Evolutionary conservation across 441 rosid species (phyloP), one percentile per base, ranked within the genome.

Genomic region (Cnidoscolus chayamansa): DNA sequence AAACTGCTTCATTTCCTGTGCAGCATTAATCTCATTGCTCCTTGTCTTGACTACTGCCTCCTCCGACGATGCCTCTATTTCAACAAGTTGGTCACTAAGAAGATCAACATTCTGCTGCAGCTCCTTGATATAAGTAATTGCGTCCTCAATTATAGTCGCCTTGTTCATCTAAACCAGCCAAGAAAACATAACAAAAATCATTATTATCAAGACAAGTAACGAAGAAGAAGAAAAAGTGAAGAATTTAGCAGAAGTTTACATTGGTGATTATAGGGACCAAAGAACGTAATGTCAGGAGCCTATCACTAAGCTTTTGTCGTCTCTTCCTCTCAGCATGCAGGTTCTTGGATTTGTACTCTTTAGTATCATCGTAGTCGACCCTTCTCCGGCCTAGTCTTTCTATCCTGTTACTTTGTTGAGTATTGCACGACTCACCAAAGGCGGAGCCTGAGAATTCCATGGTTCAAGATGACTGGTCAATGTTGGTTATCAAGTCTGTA

Each of bases 221-320:
- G 63, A 2, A 10, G 25, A 25, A 72, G 12, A 1, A 7, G 1
- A 67, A 61, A 65, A 19, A 67, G 11, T 10, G 2, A 43, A 43
- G 37, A 72, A 47, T 63, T 58, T 3, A 7, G 8, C 45, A 57
- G 37, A 65, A 1, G 1, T 40, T 69, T 83, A 78, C 98, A 78
- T 92, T 94, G 54, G 96, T 94, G 86, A 94, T 91, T 32, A 78
- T 84, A 3, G 98, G 97, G 71, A 94, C 97, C 40, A 78, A 37
- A 20, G 97, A 83, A 19, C 98, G 91, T 17, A 94, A 80, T 4
- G 87, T 71, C 61, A 90, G 82, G 63, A 94, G 92, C 60, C 95
- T 85, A 53, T 74, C 81, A 54, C 87, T 88, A 68, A 94, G 92
- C 78, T 89, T 94, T 83, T 84, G 73, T 76, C 98, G 80, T 76